Evolutionary conservation across 148 eudicot genomes (phyloP).

Genomic region (Beta vulgaris): DNA sequence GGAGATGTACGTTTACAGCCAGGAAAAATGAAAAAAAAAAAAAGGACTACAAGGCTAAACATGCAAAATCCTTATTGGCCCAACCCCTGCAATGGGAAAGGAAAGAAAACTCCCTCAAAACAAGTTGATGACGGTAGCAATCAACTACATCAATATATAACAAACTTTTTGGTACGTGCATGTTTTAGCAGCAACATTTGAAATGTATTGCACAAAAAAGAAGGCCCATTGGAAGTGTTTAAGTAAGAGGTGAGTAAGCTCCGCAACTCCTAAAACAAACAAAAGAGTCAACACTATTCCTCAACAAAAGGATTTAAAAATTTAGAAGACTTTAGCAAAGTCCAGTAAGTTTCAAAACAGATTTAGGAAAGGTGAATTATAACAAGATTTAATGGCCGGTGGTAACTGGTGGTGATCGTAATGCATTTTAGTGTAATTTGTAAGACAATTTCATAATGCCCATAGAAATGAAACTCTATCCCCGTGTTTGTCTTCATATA

Average conservation of each 20-base stretch:
- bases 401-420: no score
- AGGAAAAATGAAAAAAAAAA: no score
- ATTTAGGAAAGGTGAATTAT: no score
- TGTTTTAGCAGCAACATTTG: constrained; percentile 1
- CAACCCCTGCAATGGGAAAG: not conserved
- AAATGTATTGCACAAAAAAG: not conserved
- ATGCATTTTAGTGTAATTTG: no score
- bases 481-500: no score
- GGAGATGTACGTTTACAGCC: no score
- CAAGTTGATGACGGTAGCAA: not conserved
- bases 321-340: not conserved
- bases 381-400: no score
- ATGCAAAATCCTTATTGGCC: not conserved
- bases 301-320: no score
- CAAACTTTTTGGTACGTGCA: not conserved
- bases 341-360: not conserved
- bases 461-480: no score
- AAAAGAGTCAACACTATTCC: not conserved
- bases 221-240: no score
- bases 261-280: not conserved
- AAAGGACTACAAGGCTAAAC: not conserved
- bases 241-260: not conserved
- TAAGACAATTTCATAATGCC: no score
- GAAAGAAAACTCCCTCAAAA: not conserved
- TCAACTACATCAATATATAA: not conserved